These are phyloP conservation scores for Penicillium paneum DNA, from an alignment of 2,329 filamentous ascomycete genomes.

Conservation along the genomic window DNA sequence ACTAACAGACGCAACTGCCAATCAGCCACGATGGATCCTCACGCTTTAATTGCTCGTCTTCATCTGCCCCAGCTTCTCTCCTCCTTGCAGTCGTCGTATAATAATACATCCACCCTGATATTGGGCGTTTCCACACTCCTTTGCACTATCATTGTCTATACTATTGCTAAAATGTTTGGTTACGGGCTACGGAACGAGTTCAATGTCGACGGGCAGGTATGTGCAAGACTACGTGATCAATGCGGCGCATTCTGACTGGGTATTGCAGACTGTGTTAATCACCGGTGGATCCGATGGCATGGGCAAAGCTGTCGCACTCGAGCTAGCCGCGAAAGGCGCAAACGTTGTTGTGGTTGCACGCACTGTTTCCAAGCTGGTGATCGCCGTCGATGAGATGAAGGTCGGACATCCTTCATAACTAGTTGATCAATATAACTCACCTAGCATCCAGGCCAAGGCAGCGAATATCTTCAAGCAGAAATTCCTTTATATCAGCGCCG, in stretches of 20 bases:
- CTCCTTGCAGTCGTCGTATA: slow-evolving; percentile 18
- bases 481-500: slow-evolving; percentile 80
- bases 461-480: slow-evolving; percentile 64
- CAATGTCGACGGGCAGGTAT: slow-evolving; percentile 77
- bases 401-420: slow-evolving; percentile 40
- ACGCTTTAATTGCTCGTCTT: slow-evolving; percentile 12
- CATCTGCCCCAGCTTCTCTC: slow-evolving; percentile 22
- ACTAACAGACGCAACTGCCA: background rate
- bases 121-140: slow-evolving; percentile 33
- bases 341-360: slow-evolving; percentile 83
- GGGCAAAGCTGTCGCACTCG: slow-evolving; percentile 70
- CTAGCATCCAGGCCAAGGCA: slow-evolving; percentile 57
- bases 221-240: slow-evolving; percentile 15
- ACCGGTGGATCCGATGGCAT: slow-evolving; percentile 93
- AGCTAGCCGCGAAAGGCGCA: slow-evolving; percentile 78
- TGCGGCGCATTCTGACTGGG: slow-evolving; percentile 12
- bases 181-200: slow-evolving; percentile 62
- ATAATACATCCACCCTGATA: slow-evolving; percentile 24
- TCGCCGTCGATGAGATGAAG: slow-evolving; percentile 63
- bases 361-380: slow-evolving; percentile 69
- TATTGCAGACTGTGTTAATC: slow-evolving; percentile 71
- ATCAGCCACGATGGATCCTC: slow-evolving; percentile 7
- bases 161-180: slow-evolving; percentile 40
- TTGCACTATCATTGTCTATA: slow-evolving; percentile 34
- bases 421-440: slow-evolving; percentile 15